Base-by-base conservation (phyloP, 208 protist genomes). In the Tritrichomonas foetus region DNA sequence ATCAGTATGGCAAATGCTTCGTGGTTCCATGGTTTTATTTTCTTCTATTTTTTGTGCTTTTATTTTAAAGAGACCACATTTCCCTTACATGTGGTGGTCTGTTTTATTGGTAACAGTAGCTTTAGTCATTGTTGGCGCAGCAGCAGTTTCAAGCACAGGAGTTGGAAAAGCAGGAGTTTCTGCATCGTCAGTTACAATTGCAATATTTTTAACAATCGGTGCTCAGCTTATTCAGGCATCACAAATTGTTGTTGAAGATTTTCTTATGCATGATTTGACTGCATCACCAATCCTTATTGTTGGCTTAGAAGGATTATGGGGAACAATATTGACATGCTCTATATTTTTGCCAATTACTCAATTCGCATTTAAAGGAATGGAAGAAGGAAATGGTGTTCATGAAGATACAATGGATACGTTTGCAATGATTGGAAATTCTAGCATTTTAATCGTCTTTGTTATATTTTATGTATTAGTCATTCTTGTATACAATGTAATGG, bases 41-140 rank as follows among this genome's bases (percentile, higher is more conserved):
- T 89, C 78, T 8, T 89, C 78, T 20, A 25, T 89, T n/a, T 89
- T 89, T 33, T 89, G 78, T 47, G 78, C 78, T 0, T 89, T 89
- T n/a, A 89, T 89, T 27, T 47, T 89, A 11, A 89, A 89, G 27
- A 41, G 78, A 39, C 78, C 78, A 57, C 78, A 89, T n/a, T 89
- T 61, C 78, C 78, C 78, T 47, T 89, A 89, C 78, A 89, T 89
- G 78, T 89, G 78, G 78, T 89, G 78, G 78, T 47, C 78, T 16
- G 44, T 89, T 57, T 33, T 89, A 33, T 41, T 11, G 53, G 78
- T 89, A 20, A 47, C 57, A 22, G 1, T 1, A n/a, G 78, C 78
- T 27, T 36, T 89, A 13, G 44, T 47, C 22, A 16, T 89, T 89
- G 78, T 89, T 33, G 78, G 78, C 47, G 20, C 33, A 41, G 78